Evolutionary conservation across 2,329 filamentous ascomycete genomes (phyloP).

Genomic region (Triangularia setosa): DNA sequence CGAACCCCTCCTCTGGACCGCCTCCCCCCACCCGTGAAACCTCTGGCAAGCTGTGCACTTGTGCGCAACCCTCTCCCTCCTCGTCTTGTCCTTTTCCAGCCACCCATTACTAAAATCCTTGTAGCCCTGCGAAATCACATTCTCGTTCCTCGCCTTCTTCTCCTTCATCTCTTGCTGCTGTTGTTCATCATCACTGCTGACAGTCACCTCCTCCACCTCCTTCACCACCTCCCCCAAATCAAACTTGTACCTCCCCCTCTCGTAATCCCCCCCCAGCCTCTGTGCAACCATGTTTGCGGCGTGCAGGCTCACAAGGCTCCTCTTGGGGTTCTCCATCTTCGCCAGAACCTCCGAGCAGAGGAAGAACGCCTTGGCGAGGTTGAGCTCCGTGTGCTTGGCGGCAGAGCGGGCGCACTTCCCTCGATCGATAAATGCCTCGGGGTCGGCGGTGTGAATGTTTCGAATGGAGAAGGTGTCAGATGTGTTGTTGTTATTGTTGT

Average conservation of each 20-base stretch:
- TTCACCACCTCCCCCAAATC: conserved; percentile 1
- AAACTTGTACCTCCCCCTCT: conserved; percentile 17
- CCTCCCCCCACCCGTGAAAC: background rate
- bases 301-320: conserved; percentile 50
- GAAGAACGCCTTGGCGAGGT: conserved; percentile 16
- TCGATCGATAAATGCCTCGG: conserved; percentile 16
- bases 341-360: conserved; percentile 25
- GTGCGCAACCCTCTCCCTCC: background rate
- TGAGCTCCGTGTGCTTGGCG: conserved; percentile 13
- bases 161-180: background rate
- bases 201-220: conserved; percentile 2
- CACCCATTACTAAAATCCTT: background rate
- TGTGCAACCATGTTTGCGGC: conserved; percentile 45
- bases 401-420: conserved; percentile 20
- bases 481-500: background rate
- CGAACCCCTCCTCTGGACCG: background rate
- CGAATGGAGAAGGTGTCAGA: background rate
- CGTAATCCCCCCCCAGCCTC: conserved; percentile 27
- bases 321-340: conserved; percentile 27
- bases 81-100: background rate
- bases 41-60: background rate
- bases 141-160: background rate
- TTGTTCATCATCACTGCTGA: background rate
- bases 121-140: background rate
- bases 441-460: background rate